Percentiles rank a stretch among this genome's conserved stretches.
phyloP scores from a whole-genome alignment of 176 grass and related monocot species.

The Rhynchospora pubera region DNA sequence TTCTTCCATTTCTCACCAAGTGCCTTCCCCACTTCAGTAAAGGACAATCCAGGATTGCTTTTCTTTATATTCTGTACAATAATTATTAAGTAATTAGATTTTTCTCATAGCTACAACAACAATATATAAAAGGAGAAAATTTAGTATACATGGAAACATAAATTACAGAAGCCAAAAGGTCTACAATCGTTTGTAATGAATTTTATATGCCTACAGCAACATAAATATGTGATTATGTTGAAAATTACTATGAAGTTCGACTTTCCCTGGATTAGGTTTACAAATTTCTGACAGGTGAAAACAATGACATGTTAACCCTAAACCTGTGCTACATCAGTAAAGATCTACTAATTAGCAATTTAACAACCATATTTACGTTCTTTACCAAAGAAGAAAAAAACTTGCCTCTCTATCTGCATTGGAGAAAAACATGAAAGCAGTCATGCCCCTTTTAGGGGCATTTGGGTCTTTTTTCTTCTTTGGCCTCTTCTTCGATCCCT shows the following conservation, averaged over 20 bases:
- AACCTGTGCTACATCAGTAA: background rate
- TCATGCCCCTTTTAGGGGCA: constrained; percentile 91
- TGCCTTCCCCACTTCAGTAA: constrained; percentile 62
- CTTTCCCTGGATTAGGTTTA: background rate
- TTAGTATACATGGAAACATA: background rate
- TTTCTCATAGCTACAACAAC: background rate
- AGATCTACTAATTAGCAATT: background rate
- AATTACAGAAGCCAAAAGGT: background rate
- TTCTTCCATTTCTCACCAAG: constrained; percentile 79
- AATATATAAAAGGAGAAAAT: background rate
- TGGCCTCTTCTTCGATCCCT: constrained; percentile 63
- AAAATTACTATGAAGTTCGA: background rate
- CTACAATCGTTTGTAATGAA: background rate
- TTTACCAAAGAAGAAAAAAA: background rate
- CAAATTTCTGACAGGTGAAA: background rate
- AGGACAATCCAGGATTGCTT: constrained; percentile 50
- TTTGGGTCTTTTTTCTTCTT: constrained; percentile 99
- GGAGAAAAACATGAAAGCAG: constrained; percentile 94
- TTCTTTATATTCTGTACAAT: constrained; percentile 64
- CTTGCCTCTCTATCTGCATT: constrained; percentile 88
- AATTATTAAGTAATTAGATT: constrained; percentile 11
- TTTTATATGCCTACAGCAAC: background rate
- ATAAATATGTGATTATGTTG: background rate
- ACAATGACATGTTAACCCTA: background rate
- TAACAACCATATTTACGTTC: background rate